Conservation (phyloP, 768 basidiomycete species). For the Fibroporia radiculosa region DNA sequence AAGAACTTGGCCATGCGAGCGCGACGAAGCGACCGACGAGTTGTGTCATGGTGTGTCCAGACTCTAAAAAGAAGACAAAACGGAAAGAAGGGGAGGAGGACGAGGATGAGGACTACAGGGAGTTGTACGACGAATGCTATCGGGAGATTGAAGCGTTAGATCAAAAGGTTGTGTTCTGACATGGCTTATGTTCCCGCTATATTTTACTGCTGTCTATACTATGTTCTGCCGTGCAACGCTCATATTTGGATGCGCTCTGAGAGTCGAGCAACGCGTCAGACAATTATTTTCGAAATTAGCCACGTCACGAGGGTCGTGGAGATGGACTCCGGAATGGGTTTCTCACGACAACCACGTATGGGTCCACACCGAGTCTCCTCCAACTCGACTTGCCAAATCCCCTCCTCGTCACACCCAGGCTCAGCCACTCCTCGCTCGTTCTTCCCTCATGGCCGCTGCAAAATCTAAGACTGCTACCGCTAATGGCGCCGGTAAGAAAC, state of each 20-base stretch:
- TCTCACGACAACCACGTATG: slow-evolving; percentile 1
- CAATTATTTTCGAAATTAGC: slow-evolving; percentile 6
- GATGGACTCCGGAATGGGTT: slow-evolving; percentile 7
- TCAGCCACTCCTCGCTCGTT: slow-evolving; percentile 9
- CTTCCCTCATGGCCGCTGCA: slow-evolving; percentile 30
- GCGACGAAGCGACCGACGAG: slow-evolving; percentile 98
- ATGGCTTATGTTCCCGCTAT: slow-evolving; percentile 6
- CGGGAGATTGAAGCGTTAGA: slow-evolving; percentile 81
- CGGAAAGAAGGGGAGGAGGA: slow-evolving; percentile 51
- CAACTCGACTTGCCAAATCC: slow-evolving; percentile 23
- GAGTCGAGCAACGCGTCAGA: slow-evolving; percentile 1
- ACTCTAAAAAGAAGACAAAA: slow-evolving; percentile 65
- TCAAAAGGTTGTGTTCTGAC: slow-evolving; percentile 57
- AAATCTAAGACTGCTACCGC: slow-evolving; percentile 47
- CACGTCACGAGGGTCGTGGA: slow-evolving; percentile 19
- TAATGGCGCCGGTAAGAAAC: slow-evolving; percentile 30
- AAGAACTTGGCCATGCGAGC: slow-evolving; percentile 92
- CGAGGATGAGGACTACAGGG: slow-evolving; percentile 79
- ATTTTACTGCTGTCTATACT: slow-evolving; percentile 8
- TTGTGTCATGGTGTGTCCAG: slow-evolving; percentile 90
- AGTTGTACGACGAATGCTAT: slow-evolving; percentile 79
- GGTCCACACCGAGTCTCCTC: slow-evolving; percentile 8
- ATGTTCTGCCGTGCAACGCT: slow-evolving; percentile 5
- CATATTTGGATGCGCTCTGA: slow-evolving; percentile 3
- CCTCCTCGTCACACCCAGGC: slow-evolving; percentile 2